Evolutionary conservation across 2,329 filamentous ascomycete species (phyloP).

Genomic region (Fusarium setosum): DNA sequence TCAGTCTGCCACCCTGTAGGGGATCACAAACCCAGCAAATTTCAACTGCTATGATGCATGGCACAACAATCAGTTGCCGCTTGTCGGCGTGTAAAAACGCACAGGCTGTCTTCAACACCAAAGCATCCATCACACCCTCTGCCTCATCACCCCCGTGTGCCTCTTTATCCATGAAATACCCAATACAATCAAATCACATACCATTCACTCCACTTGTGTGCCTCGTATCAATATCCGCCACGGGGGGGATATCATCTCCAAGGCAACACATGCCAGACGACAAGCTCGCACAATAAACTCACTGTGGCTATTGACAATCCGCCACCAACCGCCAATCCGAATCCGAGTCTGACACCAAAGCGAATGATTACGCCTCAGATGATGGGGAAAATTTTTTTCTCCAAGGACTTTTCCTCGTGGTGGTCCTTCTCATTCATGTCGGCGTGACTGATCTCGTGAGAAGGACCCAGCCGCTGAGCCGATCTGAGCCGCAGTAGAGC

Average conservation of each 20-base stretch:
- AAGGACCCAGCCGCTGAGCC: slow-evolving; percentile 4
- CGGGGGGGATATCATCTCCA: neutral
- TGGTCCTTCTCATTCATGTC: neutral
- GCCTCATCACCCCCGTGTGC: neutral
- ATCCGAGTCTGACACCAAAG: slow-evolving; percentile 1
- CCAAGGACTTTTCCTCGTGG: neutral
- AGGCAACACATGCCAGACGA: neutral
- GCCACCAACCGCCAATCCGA: neutral
- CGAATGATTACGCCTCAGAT: neutral
- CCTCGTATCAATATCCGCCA: neutral
- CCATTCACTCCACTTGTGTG: too few species aligned
- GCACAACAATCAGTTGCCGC: too few species aligned
- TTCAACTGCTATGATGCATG: too few species aligned
- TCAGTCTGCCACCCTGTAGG: too few species aligned
- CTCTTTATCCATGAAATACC: too few species aligned
- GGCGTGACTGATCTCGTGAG: slow-evolving; percentile 14
- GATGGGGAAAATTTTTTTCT: neutral
- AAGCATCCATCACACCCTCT: too few species aligned
- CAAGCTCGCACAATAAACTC: neutral
- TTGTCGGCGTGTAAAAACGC: too few species aligned
- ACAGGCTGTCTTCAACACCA: too few species aligned
- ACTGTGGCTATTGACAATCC: neutral
- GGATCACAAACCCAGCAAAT: too few species aligned
- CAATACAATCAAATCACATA: too few species aligned
- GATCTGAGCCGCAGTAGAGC: slow-evolving; percentile 3